Percentiles rank a stretch among this genome's conserved stretches.
phyloP scores from a whole-genome alignment of 1,284 basidiomycete genomes.

The Rhodofomes roseus region DNA sequence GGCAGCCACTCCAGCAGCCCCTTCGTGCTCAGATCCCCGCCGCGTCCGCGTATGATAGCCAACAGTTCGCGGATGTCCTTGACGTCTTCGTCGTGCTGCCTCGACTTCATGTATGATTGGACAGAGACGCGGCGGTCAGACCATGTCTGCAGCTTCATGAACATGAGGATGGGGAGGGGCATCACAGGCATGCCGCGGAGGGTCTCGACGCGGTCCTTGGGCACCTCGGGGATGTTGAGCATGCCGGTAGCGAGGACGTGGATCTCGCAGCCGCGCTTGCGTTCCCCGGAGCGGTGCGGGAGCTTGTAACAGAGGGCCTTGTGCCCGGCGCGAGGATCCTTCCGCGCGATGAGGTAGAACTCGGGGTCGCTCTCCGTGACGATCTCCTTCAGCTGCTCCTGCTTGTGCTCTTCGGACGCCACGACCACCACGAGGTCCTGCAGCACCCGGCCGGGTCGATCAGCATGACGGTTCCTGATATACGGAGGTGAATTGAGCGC shows the following conservation, averaged over 20 bases:
- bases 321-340: conserved; percentile 38
- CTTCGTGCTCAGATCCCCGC: not conserved
- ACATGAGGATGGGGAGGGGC: conserved; percentile 41
- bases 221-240: conserved; percentile 41
- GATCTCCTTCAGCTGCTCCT: conserved; percentile 39
- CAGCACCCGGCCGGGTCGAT: conserved; percentile 8
- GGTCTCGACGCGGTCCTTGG: conserved; percentile 23
- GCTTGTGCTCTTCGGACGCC: conserved; percentile 27
- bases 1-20: not conserved
- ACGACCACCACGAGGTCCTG: conserved; percentile 55
- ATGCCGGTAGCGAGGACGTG: conserved; percentile 46
- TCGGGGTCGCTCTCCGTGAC: conserved; percentile 29
- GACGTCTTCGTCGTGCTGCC: conserved; percentile 43
- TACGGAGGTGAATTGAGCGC: not conserved
- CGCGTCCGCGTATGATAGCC: conserved; percentile 24
- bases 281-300: conserved; percentile 5
- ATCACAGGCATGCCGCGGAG: conserved; percentile 35
- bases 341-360: conserved; percentile 24
- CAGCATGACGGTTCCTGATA: not conserved
- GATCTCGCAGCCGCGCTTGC: conserved; percentile 38
- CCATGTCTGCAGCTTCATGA: conserved; percentile 52
- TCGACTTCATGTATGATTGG: conserved; percentile 30
- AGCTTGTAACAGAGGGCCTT: conserved; percentile 43
- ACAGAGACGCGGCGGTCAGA: conserved; percentile 37
- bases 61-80: conserved; percentile 41